Percentiles rank a stretch among this genome's conserved stretches.
Evolutionary conservation across 1,284 basidiomycete genomes (phyloP).

Genomic region (Puccinia hordei): DNA sequence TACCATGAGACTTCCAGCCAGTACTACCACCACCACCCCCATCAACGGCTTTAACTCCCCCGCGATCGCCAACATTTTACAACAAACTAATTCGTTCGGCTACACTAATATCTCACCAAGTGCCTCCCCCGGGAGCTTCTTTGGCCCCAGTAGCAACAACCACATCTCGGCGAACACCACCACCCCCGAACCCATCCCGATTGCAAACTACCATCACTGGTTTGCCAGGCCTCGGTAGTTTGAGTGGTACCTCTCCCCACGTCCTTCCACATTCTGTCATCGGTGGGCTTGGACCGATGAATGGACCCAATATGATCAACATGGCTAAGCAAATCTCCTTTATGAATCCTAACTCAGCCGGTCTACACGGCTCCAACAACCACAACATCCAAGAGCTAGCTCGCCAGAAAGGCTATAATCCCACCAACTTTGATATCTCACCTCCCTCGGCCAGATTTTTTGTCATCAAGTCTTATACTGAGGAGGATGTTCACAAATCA

Average conservation of each 20-base stretch:
- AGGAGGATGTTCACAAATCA: slow-evolving; percentile 86
- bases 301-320: slow-evolving; percentile 15
- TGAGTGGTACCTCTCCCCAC: slow-evolving; percentile 22
- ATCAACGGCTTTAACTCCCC: slow-evolving; percentile 32
- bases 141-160: not conserved
- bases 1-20: slow-evolving; percentile 55
- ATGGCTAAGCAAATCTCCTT: slow-evolving; percentile 14
- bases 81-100: not conserved
- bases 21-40: slow-evolving; percentile 52
- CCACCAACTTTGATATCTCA: slow-evolving; percentile 76
- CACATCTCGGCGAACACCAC: not conserved
- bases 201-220: slow-evolving; percentile 45
- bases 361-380: not conserved
- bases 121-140: not conserved
- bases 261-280: not conserved
- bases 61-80: slow-evolving; percentile 15
- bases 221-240: slow-evolving; percentile 17
- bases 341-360: not conserved
- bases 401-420: slow-evolving; percentile 86
- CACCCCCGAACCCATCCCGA: slow-evolving; percentile 41
- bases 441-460: slow-evolving; percentile 84
- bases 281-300: not conserved
- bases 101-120: slow-evolving; percentile 3
- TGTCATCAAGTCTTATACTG: slow-evolving; percentile 96
- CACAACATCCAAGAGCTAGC: slow-evolving; percentile 74